phyloP scores from a whole-genome alignment of 495 filamentous ascomycete species.

The Hypomontagnella monticulosa region DNA sequence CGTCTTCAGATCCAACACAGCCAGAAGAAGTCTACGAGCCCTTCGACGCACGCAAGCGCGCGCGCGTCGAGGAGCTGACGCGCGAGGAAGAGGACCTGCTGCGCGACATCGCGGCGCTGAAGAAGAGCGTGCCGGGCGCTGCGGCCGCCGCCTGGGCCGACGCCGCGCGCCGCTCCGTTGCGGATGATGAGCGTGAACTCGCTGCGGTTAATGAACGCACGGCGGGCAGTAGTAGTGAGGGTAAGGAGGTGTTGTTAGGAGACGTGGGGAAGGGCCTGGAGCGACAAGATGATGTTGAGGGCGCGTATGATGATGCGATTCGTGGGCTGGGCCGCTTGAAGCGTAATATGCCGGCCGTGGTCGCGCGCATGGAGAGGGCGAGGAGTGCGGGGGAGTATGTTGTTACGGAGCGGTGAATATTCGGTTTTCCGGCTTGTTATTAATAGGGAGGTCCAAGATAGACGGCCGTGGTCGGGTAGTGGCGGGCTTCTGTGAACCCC shows the following conservation, averaged over 20 bases:
- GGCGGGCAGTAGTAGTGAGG: slow-evolving; percentile 32
- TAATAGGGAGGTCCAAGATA: no score
- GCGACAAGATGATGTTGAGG: slow-evolving; percentile 61
- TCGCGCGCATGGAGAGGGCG: slow-evolving; percentile 83
- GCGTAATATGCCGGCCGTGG: slow-evolving; percentile 71
- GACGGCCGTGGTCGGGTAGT: neutral
- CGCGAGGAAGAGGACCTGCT: slow-evolving; percentile 78
- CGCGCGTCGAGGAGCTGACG: slow-evolving; percentile 71
- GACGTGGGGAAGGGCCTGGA: slow-evolving; percentile 48
- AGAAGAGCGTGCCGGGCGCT: slow-evolving; percentile 71
- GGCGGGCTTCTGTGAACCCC: neutral
- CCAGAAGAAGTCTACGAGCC: slow-evolving; percentile 74
- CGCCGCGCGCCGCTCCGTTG: slow-evolving; percentile 54
- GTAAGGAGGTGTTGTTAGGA: slow-evolving; percentile 40
- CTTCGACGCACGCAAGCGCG: slow-evolving; percentile 76
- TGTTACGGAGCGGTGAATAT: slow-evolving; percentile 49
- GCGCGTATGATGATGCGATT: slow-evolving; percentile 60
- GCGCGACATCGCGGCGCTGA: slow-evolving; percentile 73
- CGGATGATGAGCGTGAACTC: slow-evolving; percentile 59
- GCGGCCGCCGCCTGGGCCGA: slow-evolving; percentile 67
- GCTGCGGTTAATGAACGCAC: slow-evolving; percentile 43
- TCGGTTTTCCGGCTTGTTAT: no score
- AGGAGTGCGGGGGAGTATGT: slow-evolving; percentile 71
- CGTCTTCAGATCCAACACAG: slow-evolving; percentile 48
- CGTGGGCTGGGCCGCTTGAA: slow-evolving; percentile 63